Percentiles rank a stretch among this genome's conserved stretches.
phyloP scores from a whole-genome alignment of 2,329 filamentous ascomycete genomes.

The Penicillium crustosum region DNA sequence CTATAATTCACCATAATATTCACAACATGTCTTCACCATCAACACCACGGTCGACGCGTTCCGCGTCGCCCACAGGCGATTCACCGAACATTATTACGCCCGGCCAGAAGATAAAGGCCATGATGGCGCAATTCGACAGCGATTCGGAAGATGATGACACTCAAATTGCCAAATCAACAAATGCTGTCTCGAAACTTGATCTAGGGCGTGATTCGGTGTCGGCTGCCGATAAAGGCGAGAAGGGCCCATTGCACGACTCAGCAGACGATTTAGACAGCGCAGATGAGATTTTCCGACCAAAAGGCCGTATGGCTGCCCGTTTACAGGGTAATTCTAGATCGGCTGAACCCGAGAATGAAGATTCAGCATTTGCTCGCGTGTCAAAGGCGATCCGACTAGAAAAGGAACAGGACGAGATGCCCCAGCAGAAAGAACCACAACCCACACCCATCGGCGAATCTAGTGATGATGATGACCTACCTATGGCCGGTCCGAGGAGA shows the following conservation, averaged over 20 bases:
- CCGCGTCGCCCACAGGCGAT: slow-evolving; percentile 27
- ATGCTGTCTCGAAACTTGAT: slow-evolving; percentile 17
- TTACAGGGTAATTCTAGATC: slow-evolving; percentile 50
- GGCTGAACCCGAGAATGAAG: slow-evolving; percentile 17
- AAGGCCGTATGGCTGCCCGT: slow-evolving; percentile 63
- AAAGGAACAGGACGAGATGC: slow-evolving; percentile 17
- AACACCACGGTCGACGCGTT: slow-evolving; percentile 37
- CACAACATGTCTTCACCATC: slow-evolving; percentile 33
- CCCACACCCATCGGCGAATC: slow-evolving; percentile 9
- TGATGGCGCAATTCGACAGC: slow-evolving; percentile 50
- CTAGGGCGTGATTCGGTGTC: slow-evolving; percentile 14
- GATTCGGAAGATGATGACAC: slow-evolving; percentile 50
- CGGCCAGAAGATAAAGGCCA: slow-evolving; percentile 50
- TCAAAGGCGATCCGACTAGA: slow-evolving; percentile 28
- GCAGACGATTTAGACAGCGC: slow-evolving; percentile 46
- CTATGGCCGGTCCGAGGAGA: slow-evolving; percentile 31
- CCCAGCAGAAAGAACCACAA: slow-evolving; percentile 12
- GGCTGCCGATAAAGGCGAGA: slow-evolving; percentile 1
- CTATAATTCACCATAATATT: background rate
- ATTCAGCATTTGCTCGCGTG: slow-evolving; percentile 45
- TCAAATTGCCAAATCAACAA: slow-evolving; percentile 21
- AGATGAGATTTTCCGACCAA: slow-evolving; percentile 56
- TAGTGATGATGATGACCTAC: slow-evolving; percentile 35
- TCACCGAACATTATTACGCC: slow-evolving; percentile 44
- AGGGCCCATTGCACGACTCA: slow-evolving; percentile 19